phyloP scores from a whole-genome alignment of 2,329 filamentous ascomycete species.

The Cercospora nicotianae region DNA sequence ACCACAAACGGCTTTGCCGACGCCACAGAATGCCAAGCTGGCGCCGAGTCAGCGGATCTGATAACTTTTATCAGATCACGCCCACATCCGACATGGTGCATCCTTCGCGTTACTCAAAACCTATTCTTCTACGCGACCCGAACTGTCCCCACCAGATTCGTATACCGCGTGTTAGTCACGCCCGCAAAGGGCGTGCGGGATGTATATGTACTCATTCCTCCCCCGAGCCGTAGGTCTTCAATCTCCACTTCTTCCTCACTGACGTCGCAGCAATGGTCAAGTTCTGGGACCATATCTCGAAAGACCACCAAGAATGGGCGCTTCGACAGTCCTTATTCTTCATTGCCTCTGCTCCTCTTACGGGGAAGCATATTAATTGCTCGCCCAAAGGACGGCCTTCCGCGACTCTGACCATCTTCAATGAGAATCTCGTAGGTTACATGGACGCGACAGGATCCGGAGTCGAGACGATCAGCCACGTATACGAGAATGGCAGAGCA shows the following conservation, averaged over 20 bases:
- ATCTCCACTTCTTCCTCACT: background rate
- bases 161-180: background rate
- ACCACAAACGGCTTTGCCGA: background rate
- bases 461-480: slow-evolving; percentile 72
- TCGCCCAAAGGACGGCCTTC: slow-evolving; percentile 71
- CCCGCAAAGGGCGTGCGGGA: background rate
- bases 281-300: slow-evolving; percentile 57
- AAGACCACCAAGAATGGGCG: slow-evolving; percentile 63
- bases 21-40: background rate
- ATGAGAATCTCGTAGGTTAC: slow-evolving; percentile 63
- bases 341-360: slow-evolving; percentile 68
- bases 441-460: slow-evolving; percentile 74
- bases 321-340: slow-evolving; percentile 71
- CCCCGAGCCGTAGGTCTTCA: background rate
- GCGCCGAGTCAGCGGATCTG: background rate
- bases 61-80: background rate
- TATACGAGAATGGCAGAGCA: slow-evolving; percentile 74
- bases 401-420: slow-evolving; percentile 62
- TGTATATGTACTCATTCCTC: background rate
- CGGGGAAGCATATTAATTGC: slow-evolving; percentile 70
- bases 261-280: slow-evolving; percentile 52
- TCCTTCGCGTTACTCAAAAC: background rate
- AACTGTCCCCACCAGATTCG: background rate
- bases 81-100: background rate
- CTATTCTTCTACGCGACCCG: background rate